phyloP scores from a whole-genome alignment of 805 yeast species.

The Pichia sporocuriosa region DNA sequence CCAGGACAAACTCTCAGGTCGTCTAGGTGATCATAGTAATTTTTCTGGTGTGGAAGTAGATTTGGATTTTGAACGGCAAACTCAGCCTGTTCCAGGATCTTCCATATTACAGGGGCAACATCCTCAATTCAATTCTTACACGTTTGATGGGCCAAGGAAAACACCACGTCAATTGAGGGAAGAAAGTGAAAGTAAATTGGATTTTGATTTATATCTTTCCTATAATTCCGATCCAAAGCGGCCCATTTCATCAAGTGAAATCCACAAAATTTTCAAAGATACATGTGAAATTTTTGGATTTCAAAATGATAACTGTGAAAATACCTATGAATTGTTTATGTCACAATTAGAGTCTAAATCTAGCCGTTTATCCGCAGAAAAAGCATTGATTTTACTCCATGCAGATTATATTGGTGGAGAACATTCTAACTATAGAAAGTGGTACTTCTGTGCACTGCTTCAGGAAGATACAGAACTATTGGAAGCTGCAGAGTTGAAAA shows the following conservation, averaged over 20 bases:
- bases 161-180: conserved; percentile 2
- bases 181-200: conserved; percentile 10
- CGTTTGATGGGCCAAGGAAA: not conserved
- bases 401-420: conserved; percentile 92
- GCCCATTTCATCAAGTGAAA: conserved; percentile 64
- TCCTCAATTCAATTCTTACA: too few species aligned
- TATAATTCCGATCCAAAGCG: conserved; percentile 58
- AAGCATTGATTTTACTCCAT: conserved; percentile 72
- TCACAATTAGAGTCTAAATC: conserved; percentile 80
- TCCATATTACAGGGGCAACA: too few species aligned
- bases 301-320: conserved; percentile 68
- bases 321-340: conserved; percentile 79
- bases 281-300: conserved; percentile 71
- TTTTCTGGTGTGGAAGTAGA: too few species aligned
- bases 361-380: conserved; percentile 63
- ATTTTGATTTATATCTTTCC: conserved; percentile 43
- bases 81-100: too few species aligned
- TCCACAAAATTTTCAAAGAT: conserved; percentile 52
- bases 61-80: not conserved
- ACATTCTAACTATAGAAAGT: conserved; percentile 76
- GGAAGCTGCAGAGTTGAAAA: conserved; percentile 55
- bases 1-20: too few species aligned
- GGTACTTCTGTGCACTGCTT: conserved; percentile 86
- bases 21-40: too few species aligned
- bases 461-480: conserved; percentile 61